A percentile compares a stretch with the other conserved stretches of the same genome.
These are phyloP conservation scores for Penicillium italicum DNA, from an alignment of 2,329 filamentous ascomycete genomes.

Conservation along the genomic window DNA sequence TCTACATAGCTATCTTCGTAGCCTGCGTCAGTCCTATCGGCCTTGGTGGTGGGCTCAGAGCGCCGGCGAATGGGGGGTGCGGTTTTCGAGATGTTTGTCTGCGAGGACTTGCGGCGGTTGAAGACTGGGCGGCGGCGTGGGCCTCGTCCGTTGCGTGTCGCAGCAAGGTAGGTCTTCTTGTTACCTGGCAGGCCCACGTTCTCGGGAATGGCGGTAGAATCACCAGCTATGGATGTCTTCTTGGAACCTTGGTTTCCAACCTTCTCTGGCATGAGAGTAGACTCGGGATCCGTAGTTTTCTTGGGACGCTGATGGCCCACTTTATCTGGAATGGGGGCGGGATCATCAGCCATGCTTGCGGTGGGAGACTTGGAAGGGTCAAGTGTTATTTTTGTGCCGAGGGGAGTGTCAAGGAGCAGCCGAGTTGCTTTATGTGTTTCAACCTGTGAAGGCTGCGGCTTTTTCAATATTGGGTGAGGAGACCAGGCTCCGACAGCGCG, in stretches of 20 bases:
- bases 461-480: slow-evolving; percentile 41
- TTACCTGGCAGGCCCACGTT: slow-evolving; percentile 12
- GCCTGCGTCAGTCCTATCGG: background rate
- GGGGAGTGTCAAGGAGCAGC: slow-evolving; percentile 28
- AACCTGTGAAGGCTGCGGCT: slow-evolving; percentile 26
- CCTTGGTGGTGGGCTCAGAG: background rate
- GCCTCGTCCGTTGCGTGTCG: slow-evolving; percentile 24
- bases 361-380: slow-evolving; percentile 27
- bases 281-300: slow-evolving; percentile 16
- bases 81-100: slow-evolving; percentile 47
- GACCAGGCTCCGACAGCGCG: slow-evolving; percentile 3
- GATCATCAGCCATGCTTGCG: slow-evolving; percentile 10
- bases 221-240: slow-evolving; percentile 20
- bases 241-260: slow-evolving; percentile 20
- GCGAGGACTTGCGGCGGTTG: slow-evolving; percentile 37
- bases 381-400: slow-evolving; percentile 25
- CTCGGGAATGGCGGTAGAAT: background rate
- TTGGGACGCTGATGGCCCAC: slow-evolving; percentile 21
- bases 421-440: slow-evolving; percentile 32
- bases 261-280: background rate
- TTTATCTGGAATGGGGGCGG: background rate
- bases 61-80: slow-evolving; percentile 74
- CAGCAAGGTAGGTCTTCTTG: slow-evolving; percentile 31
- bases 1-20: slow-evolving; percentile 6
- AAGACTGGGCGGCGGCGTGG: slow-evolving; percentile 32